Evolutionary conservation across 805 yeast species (phyloP), one percentile per base, ranked within the genome.

Genomic region (Starmerella floricola): DNA sequence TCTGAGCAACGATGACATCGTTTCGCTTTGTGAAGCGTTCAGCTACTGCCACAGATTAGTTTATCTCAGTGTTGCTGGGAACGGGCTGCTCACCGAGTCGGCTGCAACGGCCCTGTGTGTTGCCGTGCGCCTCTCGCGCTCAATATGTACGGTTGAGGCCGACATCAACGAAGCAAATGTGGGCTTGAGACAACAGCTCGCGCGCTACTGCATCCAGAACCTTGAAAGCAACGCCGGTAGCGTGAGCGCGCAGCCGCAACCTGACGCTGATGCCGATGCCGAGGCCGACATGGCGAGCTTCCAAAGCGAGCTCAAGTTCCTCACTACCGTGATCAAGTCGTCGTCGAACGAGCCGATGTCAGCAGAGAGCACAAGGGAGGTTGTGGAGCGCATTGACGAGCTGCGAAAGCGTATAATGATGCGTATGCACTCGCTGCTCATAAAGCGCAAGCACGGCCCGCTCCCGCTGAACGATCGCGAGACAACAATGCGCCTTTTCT

Each of bases 171-270:
- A 67, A 17, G 68, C 82, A 50, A 78, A 87, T 11, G 73, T 71
- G 40, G 65, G 69, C 38, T 69, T 79, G 49, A 76, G 73, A 53
- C 81, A 85, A 32, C 72, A 77, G 53, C 72, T 86, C 45, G 91
- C 93, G 1, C 68, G 82, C 34, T 77, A 80, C 52, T 73, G 91
- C 36, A 78, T 87, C 78, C 72, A 79, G 53, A 87, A 87, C 59
- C 78, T 86, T 18, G 51, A 50, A 31, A 24, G 33, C 13, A 47
- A 40, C 18, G 37, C 51, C 79, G 85, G 50, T 16, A 45, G 42
- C 11, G 31, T 34, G 4, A 34, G 34, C 3, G 15, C 23, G 15
- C 28, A 19, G 19, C 29, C 37, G 5, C 18, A 27, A 1, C 30
- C 30, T 11, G 19, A 18, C 18, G 11, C 38, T 19, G 36, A 29